Evolutionary conservation across 2,329 filamentous ascomycete species (phyloP).

Genomic region (Chaetoscypha palmicola): DNA sequence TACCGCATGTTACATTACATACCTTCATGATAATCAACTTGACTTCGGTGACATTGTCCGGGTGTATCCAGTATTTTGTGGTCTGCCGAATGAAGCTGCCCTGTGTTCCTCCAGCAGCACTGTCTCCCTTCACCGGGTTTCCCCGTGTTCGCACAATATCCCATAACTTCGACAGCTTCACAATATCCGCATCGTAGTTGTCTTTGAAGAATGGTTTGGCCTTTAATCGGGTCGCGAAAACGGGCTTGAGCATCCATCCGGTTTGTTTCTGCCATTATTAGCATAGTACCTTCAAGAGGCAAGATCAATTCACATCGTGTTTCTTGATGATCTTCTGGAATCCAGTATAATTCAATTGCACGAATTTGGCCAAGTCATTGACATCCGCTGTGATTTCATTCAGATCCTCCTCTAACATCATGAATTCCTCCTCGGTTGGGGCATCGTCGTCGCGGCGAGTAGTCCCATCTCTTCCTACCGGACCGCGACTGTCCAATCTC

Average conservation of each 20-base stretch:
- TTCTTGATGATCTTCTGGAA: slow-evolving; percentile 99
- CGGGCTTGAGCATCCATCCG: slow-evolving; percentile 83
- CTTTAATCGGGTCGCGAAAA: slow-evolving; percentile 92
- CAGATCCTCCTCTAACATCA: slow-evolving; percentile 86
- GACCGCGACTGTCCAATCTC: slow-evolving; percentile 58
- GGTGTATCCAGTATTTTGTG: slow-evolving; percentile 99
- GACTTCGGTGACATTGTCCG: slow-evolving; percentile 94
- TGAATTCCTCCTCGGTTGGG: slow-evolving; percentile 85
- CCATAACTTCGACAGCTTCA: slow-evolving; percentile 91
- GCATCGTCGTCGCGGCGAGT: slow-evolving; percentile 38
- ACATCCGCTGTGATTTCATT: slow-evolving; percentile 98
- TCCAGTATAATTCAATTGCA: slow-evolving; percentile 95
- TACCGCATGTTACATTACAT: slow-evolving; percentile 4
- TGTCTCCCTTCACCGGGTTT: slow-evolving; percentile 87
- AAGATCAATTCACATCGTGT: slow-evolving; percentile 65
- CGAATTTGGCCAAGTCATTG: slow-evolving; percentile 95
- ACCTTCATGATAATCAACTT: slow-evolving; percentile 94
- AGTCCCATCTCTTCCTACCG: slow-evolving; percentile 30
- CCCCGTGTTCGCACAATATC: slow-evolving; percentile 90
- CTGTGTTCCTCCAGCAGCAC: slow-evolving; percentile 81
- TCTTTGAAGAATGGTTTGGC: slow-evolving; percentile 98
- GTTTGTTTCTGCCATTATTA: slow-evolving; percentile 69
- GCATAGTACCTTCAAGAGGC: not conserved
- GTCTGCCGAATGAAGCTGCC: slow-evolving; percentile 96
- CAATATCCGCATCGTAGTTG: slow-evolving; percentile 93